Conservation (phyloP, 352 stramenopile species). For the Phytopythium ostracodes region DNA sequence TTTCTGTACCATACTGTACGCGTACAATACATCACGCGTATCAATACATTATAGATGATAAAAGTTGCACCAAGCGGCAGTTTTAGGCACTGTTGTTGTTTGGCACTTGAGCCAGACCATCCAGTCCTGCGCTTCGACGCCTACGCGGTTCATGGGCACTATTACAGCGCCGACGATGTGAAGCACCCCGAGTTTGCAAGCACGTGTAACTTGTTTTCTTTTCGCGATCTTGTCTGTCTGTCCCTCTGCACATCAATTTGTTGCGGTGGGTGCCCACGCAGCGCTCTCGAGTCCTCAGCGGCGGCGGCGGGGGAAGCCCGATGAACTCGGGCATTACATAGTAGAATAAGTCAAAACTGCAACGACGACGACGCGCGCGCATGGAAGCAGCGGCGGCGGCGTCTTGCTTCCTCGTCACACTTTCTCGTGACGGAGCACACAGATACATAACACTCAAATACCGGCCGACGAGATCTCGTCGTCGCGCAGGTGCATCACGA, state of each 20-base stretch:
- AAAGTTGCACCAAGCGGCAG: no score
- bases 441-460: constrained; percentile 26
- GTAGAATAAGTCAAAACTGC: constrained; percentile 8
- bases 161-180: no score
- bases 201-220: background rate
- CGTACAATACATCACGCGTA: no score
- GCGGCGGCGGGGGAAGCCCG: background rate
- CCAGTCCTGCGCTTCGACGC: no score
- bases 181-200: background rate
- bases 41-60: no score
- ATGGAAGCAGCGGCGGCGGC: background rate
- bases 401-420: background rate
- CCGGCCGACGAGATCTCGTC: constrained; percentile 47
- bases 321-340: constrained; percentile 1
- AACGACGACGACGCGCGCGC: background rate
- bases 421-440: background rate
- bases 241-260: background rate
- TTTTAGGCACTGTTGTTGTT: no score
- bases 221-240: background rate
- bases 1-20: background rate
- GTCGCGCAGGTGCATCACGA: constrained; percentile 27
- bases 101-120: no score
- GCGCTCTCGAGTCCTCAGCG: background rate
- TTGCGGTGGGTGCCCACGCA: background rate
- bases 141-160: no score